Conservation (phyloP, 768 basidiomycete species). For the Kwoniella sp. region DNA sequence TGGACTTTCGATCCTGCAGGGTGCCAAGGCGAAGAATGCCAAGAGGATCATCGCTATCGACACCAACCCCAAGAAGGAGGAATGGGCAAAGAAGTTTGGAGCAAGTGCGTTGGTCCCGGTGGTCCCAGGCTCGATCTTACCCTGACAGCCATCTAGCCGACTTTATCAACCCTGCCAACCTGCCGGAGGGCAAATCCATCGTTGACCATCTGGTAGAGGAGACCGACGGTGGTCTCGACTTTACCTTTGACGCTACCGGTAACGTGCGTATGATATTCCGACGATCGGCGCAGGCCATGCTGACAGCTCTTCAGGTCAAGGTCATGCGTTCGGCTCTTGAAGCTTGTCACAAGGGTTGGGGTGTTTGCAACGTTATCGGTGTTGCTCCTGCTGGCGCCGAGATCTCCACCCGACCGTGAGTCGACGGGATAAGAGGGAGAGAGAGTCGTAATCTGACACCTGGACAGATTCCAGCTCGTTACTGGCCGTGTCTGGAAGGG, state of each 20-base stretch:
- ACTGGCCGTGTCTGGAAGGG: constrained; percentile 70
- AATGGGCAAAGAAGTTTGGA: constrained; percentile 87
- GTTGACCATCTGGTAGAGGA: constrained; percentile 85
- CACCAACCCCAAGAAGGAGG: constrained; percentile 76
- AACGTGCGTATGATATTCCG: constrained; percentile 56
- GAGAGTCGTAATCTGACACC: background rate
- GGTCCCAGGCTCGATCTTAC: background rate
- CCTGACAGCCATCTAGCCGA: constrained; percentile 54
- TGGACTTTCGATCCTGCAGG: constrained; percentile 85
- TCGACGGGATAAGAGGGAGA: background rate
- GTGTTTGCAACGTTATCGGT: constrained; percentile 89
- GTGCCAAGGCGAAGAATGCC: constrained; percentile 70
- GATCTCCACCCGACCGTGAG: constrained; percentile 80
- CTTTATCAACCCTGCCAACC: constrained; percentile 75
- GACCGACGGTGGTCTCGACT: constrained; percentile 95
- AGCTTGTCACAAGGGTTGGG: constrained; percentile 99
- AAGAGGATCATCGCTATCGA: constrained; percentile 89
- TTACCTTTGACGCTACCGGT: constrained; percentile 94
- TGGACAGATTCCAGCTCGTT: constrained; percentile 34
- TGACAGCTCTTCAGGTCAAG: constrained; percentile 57
- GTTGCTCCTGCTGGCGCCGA: constrained; percentile 97
- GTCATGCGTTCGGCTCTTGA: constrained; percentile 95
- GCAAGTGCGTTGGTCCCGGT: constrained; percentile 56
- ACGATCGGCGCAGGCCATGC: background rate
- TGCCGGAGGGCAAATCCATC: constrained; percentile 75